Percentiles rank a stretch among this genome's conserved stretches.
phyloP scores from a whole-genome alignment of 805 yeast genomes.

The Pichia deserticola region DNA sequence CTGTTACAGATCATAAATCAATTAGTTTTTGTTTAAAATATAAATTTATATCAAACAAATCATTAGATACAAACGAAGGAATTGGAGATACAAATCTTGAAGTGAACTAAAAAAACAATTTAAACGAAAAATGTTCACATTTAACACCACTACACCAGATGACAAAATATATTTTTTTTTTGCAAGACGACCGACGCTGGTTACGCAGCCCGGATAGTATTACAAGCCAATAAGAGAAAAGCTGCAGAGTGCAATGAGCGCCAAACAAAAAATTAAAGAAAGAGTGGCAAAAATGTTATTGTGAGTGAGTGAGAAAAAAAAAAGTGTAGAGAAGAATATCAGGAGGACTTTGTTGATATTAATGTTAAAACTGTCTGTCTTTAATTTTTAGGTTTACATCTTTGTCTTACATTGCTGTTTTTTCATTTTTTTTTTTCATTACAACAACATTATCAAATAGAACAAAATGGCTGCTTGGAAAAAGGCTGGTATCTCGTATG shows the following conservation, averaged over 20 bases:
- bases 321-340: not conserved
- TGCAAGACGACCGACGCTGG: conserved; percentile 11
- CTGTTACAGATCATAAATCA: too few species aligned
- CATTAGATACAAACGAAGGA: too few species aligned
- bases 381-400: too few species aligned
- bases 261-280: not conserved
- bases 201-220: not conserved
- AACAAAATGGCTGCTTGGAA: conserved; percentile 50
- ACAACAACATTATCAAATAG: not conserved
- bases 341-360: not conserved
- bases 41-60: too few species aligned
- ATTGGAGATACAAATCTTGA: too few species aligned
- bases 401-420: too few species aligned
- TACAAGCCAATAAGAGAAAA: not conserved
- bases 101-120: too few species aligned
- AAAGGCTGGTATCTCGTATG: conserved; percentile 59
- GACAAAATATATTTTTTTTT: not conserved
- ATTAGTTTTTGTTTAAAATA: too few species aligned
- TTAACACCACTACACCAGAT: too few species aligned
- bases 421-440: too few species aligned
- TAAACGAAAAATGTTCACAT: too few species aligned
- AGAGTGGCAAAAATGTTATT: too few species aligned
- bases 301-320: not conserved
- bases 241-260: not conserved
- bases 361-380: not conserved